phyloP scores from a whole-genome alignment of 164 flowering plant genomes.

The Liquidambar formosana region DNA sequence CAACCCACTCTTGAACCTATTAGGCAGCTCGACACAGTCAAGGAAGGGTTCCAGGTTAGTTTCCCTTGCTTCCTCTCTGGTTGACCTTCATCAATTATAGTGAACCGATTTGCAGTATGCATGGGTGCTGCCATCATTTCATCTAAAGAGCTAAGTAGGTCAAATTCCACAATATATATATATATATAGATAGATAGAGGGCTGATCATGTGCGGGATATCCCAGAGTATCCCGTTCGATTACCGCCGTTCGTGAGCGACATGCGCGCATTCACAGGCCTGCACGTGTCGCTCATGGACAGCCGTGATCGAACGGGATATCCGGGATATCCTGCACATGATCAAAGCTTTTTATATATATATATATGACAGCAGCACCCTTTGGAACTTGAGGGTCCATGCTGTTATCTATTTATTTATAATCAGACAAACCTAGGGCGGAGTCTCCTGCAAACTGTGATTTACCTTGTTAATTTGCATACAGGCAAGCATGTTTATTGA shows the following conservation, averaged over 20 bases:
- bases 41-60: constrained; percentile 61
- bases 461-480: constrained; percentile 7
- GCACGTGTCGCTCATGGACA: too few relatives aligned
- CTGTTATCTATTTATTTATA: neutral
- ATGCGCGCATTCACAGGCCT: too few relatives aligned
- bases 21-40: constrained; percentile 59
- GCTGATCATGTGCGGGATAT: too few relatives aligned
- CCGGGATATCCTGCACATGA: too few relatives aligned
- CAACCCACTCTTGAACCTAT: constrained; percentile 63
- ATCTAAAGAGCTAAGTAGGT: neutral
- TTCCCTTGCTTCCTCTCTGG: neutral
- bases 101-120: neutral
- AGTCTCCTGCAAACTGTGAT: neutral
- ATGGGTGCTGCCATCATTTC: neutral
- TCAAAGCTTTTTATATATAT: neutral
- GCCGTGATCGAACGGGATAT: too few relatives aligned
- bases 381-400: too few relatives aligned
- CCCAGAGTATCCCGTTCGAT: too few relatives aligned
- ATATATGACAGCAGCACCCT: too few relatives aligned
- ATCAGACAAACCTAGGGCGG: neutral
- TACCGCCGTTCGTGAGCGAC: too few relatives aligned
- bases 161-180: neutral
- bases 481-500: constrained; percentile 77
- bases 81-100: neutral
- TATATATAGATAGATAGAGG: too few relatives aligned